Evolutionary conservation across 108 stramenopile genomes (phyloP), one percentile per base, ranked within the genome.

Genomic region (Schizochytrium sp.): DNA sequence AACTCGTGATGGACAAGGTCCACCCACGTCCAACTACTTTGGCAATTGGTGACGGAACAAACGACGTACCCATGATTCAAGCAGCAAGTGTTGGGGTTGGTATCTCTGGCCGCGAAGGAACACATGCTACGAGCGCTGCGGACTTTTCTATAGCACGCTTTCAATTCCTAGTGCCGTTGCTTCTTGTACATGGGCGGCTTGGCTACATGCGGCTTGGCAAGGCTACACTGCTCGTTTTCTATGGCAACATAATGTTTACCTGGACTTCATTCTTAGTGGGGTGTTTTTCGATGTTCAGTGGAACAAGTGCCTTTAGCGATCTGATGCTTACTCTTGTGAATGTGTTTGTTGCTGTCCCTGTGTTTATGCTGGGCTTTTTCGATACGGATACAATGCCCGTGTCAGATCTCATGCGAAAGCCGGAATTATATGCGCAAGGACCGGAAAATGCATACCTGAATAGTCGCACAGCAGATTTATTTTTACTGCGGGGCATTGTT

Each of bases 51-150:
- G 98, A 99, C 93, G 98, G 98, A 8, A 97, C 97, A 4, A 99
- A 99, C 91, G 98, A 99, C 90, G 97, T 99, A 55, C 95, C 96
- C 49, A 99, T 99, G 98, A 97, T 99, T 61, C 96, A 97, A 92
- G 96, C 96, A 89, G 98, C 97, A 19, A 94, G 97, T 55, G 95
- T 97, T 64, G 98, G 98, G 61, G 93, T 99, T 60, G 98, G 97
- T 49, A 98, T 99, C 88, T 95, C 95, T 57, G 97, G 98, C n/a
- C 92, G 96, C 72, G 98, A 99, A 91, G 98, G 98, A 7, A 96
- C 95, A 83, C 98, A 99, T 61, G 98, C 98, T n/a, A 97, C 97
- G 46, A 98, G 97, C 89, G 93, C 97, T 38, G 89, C 92, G 44
- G 91, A 91, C 59, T 92, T 92, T 87, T 64, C 59, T 41, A 92